Evolutionary conservation across 2,329 filamentous ascomycete genomes (phyloP), one percentile per base, ranked within the genome.

Genomic region (Nannizziopsis barbatae): DNA sequence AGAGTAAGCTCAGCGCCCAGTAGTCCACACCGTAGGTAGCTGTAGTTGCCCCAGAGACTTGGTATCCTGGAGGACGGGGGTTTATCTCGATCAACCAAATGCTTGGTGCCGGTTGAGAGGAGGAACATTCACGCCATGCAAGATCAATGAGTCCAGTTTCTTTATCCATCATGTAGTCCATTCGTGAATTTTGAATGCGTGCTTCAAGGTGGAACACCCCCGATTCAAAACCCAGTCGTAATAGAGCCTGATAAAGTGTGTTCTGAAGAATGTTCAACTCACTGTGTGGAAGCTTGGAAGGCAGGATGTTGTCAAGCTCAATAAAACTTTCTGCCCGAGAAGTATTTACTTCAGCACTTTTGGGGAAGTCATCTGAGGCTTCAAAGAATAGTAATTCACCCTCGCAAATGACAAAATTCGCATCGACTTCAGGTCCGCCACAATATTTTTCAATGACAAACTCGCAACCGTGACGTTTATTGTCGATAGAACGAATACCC

Each of bases 391-490:
- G 46, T 1, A 71, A 35, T 32, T 69, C 55, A 1, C 67, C 67
- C 40, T 71, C 56, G 8, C 57, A 55, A 0, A 71, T 45, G 2
- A 67, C 59, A 14, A 72, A 56, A 53, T 71, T 71, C 39, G 59
- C 63, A 47, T 71, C 68, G 1, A 71, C 56, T 49, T 72, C 69
- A 0, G 68, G 69, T 0, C 69, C 69, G 6, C 64, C 60, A 14
- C 65, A 52, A 47, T 71, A 71, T 9, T 56, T 54, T 49, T 72
- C 68, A 1, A 71, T 55, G 1, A 70, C 55, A 15, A 69, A 56
- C 5, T 58, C 51, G 1, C 33, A 48, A 9, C 55, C 31, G 52
- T 60, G 52, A 35, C 55, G 12, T 45, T 45, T 15, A 49, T 52
- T 20, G 20, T 52, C 27, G 15, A 53, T 51, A 17, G 43, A 27